phyloP scores from a whole-genome alignment of 352 stramenopile species.

The Blastocystis sp. region DNA sequence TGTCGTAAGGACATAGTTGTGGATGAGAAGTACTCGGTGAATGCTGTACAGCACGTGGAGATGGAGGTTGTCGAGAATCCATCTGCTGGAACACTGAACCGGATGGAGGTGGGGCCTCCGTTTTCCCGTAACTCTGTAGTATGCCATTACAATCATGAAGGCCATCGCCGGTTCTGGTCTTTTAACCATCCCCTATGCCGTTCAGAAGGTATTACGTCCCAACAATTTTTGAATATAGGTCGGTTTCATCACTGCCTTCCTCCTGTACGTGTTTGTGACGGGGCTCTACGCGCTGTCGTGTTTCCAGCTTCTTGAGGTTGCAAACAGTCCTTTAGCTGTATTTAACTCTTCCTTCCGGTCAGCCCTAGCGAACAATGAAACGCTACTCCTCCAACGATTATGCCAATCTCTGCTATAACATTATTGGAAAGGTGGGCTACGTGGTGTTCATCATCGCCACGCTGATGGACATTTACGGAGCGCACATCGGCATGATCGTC shows the following conservation, averaged over 20 bases:
- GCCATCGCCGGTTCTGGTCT: conserved; percentile 53
- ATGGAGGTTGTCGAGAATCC: not conserved
- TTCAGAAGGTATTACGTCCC: not conserved
- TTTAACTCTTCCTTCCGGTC: not conserved
- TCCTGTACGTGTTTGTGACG: conserved; percentile 44
- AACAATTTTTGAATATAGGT: not conserved
- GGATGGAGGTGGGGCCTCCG: not conserved
- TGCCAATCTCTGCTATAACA: conserved; percentile 21
- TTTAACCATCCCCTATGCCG: conserved; percentile 43
- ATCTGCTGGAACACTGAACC: not conserved
- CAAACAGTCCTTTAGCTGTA: not conserved
- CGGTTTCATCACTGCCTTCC: conserved; percentile 36
- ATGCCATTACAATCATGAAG: conserved; percentile 69
- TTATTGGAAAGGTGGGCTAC: conserved; percentile 33
- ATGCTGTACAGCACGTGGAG: not conserved
- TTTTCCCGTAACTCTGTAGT: not conserved
- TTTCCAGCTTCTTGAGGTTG: conserved; percentile 19
- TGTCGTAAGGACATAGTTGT: not conserved
- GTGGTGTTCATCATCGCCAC: conserved; percentile 41
- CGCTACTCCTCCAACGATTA: conserved; percentile 7
- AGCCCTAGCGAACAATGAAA: not conserved
- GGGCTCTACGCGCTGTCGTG: conserved; percentile 25
- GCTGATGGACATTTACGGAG: conserved; percentile 48
- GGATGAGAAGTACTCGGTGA: not conserved
- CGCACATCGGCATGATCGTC: conserved; percentile 32